Conservation (phyloP, 495 filamentous ascomycete species). For the Neurospora sp. region DNA sequence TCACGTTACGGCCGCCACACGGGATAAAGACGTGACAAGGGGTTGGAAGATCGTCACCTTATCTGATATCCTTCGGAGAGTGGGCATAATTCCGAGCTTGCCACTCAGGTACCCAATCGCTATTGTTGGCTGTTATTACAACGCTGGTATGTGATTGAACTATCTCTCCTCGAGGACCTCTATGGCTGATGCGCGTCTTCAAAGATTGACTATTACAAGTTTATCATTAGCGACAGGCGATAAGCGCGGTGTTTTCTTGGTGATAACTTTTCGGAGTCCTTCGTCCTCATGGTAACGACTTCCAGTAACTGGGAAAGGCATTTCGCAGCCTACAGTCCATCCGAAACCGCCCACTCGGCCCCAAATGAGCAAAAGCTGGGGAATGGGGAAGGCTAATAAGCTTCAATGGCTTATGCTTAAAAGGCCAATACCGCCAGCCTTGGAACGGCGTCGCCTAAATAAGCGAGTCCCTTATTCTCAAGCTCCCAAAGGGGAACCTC, state of each 20-base stretch:
- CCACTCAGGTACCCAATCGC: background rate
- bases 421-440: background rate
- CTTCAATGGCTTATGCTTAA: background rate
- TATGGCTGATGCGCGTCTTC: background rate
- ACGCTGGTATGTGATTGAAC: background rate
- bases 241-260: background rate
- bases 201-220: background rate
- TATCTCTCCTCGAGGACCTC: background rate
- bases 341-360: background rate
- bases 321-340: background rate
- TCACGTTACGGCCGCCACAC: background rate
- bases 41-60: background rate
- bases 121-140: background rate
- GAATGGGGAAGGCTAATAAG: background rate
- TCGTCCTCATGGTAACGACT: background rate
- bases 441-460: background rate
- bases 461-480: background rate
- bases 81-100: background rate
- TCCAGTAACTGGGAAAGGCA: background rate
- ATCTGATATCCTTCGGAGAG: background rate
- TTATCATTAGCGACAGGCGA: background rate
- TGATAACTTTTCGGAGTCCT: background rate
- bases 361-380: background rate
- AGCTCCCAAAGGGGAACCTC: background rate
- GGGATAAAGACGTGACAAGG: background rate